A percentile compares a stretch with the other conserved stretches of the same genome.
These are phyloP conservation scores for Medicago lupulina DNA, from an alignment of 306 rosid species.

Conservation along the genomic window DNA sequence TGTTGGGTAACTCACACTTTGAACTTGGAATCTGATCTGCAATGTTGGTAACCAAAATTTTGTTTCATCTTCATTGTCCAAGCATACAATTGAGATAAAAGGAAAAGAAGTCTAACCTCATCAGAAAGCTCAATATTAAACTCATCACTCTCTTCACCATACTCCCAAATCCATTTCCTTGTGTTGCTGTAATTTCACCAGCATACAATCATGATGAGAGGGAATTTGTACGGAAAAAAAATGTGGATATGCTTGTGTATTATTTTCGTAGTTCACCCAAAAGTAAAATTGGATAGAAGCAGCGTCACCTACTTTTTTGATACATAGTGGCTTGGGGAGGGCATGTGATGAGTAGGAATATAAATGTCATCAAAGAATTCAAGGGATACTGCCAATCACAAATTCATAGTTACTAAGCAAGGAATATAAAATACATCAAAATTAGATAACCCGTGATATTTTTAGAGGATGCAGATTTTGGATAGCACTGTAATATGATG, in stretches of 20 bases:
- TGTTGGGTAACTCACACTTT: constrained; percentile 66
- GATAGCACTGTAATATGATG: constrained; percentile 18
- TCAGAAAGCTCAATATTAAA: constrained; percentile 54
- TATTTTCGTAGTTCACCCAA: background rate
- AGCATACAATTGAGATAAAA: constrained; percentile 27
- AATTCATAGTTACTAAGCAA: constrained; percentile 38
- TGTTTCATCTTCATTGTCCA: constrained; percentile 23
- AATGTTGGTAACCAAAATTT: constrained; percentile 39
- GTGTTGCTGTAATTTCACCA: constrained; percentile 52
- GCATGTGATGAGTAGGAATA: constrained; percentile 64
- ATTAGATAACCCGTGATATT: constrained; percentile 17
- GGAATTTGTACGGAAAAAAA: constrained; percentile 1
- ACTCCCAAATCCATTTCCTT: constrained; percentile 72
- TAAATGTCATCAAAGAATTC: constrained; percentile 88
- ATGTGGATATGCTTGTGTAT: constrained; percentile 12
- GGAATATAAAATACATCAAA: background rate
- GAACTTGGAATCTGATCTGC: constrained; percentile 69
- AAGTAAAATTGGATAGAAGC: constrained; percentile 20
- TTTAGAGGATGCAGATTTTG: constrained; percentile 35
- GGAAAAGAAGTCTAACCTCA: constrained; percentile 56
- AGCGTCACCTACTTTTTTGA: constrained; percentile 53
- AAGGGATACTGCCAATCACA: constrained; percentile 68
- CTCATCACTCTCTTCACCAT: constrained; percentile 7
- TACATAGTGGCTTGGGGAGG: constrained; percentile 53
- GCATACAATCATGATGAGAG: constrained; percentile 8